A percentile compares a stretch with the other conserved stretches of the same genome.
Conservation (phyloP, 345 rosid genomes). For the Pistacia vera region DNA sequence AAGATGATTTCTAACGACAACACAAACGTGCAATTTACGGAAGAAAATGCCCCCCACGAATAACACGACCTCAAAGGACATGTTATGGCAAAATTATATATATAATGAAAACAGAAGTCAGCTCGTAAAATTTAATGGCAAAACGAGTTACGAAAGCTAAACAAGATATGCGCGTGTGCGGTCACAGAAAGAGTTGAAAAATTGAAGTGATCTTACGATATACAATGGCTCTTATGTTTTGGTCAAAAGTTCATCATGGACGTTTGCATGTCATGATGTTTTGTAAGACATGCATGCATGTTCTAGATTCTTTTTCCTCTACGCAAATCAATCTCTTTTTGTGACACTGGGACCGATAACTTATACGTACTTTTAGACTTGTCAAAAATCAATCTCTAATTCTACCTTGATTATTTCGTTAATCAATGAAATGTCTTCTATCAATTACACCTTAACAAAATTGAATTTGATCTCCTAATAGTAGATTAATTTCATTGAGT, state of each 20-base stretch:
- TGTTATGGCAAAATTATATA: too few relatives aligned
- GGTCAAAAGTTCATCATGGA: conserved; percentile 4
- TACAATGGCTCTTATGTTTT: not conserved
- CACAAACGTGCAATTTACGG: not conserved
- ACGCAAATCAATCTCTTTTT: too few relatives aligned
- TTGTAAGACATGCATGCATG: not conserved
- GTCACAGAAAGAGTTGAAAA: not conserved
- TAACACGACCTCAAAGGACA: not conserved
- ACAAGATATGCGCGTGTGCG: not conserved
- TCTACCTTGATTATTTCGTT: too few relatives aligned
- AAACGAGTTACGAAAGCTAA: not conserved
- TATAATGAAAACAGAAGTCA: not conserved
- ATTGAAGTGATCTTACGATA: not conserved
- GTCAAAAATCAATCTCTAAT: too few relatives aligned
- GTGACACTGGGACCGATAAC: too few relatives aligned
- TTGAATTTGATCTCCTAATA: too few relatives aligned
- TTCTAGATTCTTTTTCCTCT: not conserved
- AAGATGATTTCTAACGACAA: not conserved
- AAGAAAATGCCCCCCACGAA: not conserved
- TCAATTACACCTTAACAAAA: too few relatives aligned
- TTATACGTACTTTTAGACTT: too few relatives aligned
- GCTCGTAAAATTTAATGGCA: not conserved
- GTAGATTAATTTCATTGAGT: too few relatives aligned
- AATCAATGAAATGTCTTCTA: too few relatives aligned
- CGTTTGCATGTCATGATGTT: not conserved